Evolutionary conservation across 768 basidiomycete genomes (phyloP).

Genomic region (Boletus edulis): DNA sequence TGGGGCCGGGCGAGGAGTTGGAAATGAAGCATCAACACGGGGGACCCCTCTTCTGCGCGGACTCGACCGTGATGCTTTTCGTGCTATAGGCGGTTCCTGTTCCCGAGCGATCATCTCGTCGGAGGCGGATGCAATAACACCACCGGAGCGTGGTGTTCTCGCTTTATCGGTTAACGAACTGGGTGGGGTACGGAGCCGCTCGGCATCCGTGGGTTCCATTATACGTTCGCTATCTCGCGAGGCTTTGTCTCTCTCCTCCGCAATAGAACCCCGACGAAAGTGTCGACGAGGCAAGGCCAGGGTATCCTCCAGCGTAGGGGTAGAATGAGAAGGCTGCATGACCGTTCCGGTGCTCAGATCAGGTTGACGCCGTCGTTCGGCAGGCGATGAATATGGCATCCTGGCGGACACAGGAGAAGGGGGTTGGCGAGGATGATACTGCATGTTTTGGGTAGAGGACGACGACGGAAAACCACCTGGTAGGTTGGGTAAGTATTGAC

Average conservation of each 20-base stretch:
- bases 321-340: slow-evolving; percentile 28
- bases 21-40: slow-evolving; percentile 19
- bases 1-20: slow-evolving; percentile 18
- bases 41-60: slow-evolving; percentile 20
- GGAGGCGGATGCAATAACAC: slow-evolving; percentile 15
- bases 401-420: slow-evolving; percentile 34
- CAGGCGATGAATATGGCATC: slow-evolving; percentile 19
- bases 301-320: slow-evolving; percentile 32
- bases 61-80: slow-evolving; percentile 15
- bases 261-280: slow-evolving; percentile 27
- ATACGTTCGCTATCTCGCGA: slow-evolving; percentile 25
- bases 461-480: slow-evolving; percentile 26
- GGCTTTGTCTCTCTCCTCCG: slow-evolving; percentile 23
- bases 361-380: slow-evolving; percentile 26
- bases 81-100: slow-evolving; percentile 10
- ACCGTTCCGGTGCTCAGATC: slow-evolving; percentile 17
- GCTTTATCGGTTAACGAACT: slow-evolving; percentile 16
- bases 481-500: slow-evolving; percentile 30
- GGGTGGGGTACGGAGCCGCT: slow-evolving; percentile 15
- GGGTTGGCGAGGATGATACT: slow-evolving; percentile 39
- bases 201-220: slow-evolving; percentile 17
- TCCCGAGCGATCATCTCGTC: slow-evolving; percentile 24
- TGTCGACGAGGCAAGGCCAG: slow-evolving; percentile 24
- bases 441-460: slow-evolving; percentile 39
- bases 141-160: slow-evolving; percentile 13